phyloP scores from a whole-genome alignment of 1,139 yeast species.

The Debaryomycetaceae sp. region DNA sequence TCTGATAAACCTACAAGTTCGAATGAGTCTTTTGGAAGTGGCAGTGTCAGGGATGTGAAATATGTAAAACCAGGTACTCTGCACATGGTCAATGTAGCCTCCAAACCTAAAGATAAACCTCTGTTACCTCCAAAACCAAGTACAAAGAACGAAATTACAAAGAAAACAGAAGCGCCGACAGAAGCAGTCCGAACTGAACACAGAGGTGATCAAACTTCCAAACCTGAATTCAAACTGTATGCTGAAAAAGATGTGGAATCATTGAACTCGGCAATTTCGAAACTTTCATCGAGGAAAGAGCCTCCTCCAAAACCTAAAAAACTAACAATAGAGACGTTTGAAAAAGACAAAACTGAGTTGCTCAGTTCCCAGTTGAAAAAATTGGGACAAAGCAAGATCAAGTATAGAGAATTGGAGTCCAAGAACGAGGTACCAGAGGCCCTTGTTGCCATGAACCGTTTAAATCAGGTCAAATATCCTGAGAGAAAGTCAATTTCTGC shows the following conservation, averaged over 20 bases:
- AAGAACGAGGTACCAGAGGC: slow-evolving; percentile 11
- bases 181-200: not conserved
- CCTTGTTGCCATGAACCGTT: slow-evolving; percentile 13
- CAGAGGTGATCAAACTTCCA: slow-evolving; percentile 3
- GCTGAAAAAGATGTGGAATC: slow-evolving; percentile 16
- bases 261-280: slow-evolving; percentile 16
- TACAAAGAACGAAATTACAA: not conserved
- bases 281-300: slow-evolving; percentile 8
- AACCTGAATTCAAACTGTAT: slow-evolving; percentile 11
- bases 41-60: not conserved
- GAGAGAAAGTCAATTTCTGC: slow-evolving; percentile 5
- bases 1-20: not conserved
- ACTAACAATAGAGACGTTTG: slow-evolving; percentile 14
- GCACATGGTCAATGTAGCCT: not conserved
- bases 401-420: not conserved
- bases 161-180: not conserved
- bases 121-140: not conserved
- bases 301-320: slow-evolving; percentile 15
- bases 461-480: slow-evolving; percentile 10
- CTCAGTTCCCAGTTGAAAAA: slow-evolving; percentile 22
- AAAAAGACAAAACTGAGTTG: slow-evolving; percentile 20
- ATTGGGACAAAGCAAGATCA: slow-evolving; percentile 8
- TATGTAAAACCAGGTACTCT: no score
- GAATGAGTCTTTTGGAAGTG: not conserved
- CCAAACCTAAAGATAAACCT: not conserved